Conservation (phyloP, 495 filamentous ascomycete genomes). For the Aspergillus hancockii region DNA sequence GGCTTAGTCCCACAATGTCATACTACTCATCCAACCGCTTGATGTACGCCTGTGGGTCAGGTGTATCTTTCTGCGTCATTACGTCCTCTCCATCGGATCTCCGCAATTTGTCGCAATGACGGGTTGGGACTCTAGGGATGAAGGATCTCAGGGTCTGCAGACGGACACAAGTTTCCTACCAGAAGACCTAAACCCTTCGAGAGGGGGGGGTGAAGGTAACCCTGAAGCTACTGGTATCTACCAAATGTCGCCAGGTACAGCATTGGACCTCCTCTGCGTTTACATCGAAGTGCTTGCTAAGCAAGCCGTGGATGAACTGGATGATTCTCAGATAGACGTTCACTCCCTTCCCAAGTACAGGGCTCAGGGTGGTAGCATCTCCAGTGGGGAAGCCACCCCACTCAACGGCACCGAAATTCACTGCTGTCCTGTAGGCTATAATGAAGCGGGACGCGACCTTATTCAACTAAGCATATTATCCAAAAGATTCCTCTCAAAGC, state of each 20-base stretch:
- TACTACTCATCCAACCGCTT: conserved; percentile 27
- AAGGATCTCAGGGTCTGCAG: conserved; percentile 17
- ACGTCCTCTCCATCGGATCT: conserved; percentile 11
- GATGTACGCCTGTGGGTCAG: conserved; percentile 33
- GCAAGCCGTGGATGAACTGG: conserved; percentile 70
- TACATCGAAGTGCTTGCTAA: conserved; percentile 73
- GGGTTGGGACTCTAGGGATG: conserved; percentile 7
- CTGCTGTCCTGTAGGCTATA: conserved; percentile 21
- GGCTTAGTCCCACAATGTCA: conserved; percentile 40
- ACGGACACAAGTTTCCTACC: neutral
- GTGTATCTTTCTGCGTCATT: conserved; percentile 22
- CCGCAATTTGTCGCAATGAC: conserved; percentile 28
- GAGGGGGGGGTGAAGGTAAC: neutral
- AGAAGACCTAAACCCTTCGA: neutral
- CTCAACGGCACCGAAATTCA: conserved; percentile 32
- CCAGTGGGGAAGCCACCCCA: conserved; percentile 30
- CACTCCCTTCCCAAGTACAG: conserved; percentile 46
- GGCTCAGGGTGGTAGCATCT: conserved; percentile 58
- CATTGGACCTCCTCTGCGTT: conserved; percentile 75
- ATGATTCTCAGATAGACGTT: conserved; percentile 67
- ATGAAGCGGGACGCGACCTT: conserved; percentile 50
- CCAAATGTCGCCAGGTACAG: conserved; percentile 64
- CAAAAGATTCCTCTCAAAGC: conserved; percentile 88
- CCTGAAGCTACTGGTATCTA: conserved; percentile 57
- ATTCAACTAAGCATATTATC: conserved; percentile 79